Evolutionary conservation across 306 rosid genomes (phyloP).

Genomic region (Trifolium pratense): DNA sequence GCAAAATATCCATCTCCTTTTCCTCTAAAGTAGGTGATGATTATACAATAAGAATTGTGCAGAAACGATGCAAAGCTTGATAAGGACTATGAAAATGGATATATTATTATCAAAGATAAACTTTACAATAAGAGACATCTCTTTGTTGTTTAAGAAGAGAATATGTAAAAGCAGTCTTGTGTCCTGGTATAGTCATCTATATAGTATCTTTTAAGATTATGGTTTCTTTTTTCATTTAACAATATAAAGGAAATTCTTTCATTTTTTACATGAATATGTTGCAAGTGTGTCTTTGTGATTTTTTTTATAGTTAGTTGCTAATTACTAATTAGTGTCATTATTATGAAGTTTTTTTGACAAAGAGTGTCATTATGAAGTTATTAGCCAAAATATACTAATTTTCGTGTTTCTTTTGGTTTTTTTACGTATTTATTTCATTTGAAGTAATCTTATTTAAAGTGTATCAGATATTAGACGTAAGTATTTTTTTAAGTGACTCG

Average conservation of each 20-base stretch:
- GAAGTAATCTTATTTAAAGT: too few relatives aligned
- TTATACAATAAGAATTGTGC: constrained; percentile 34
- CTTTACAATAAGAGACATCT: constrained; percentile 59
- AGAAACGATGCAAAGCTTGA: constrained; percentile 58
- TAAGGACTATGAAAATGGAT: constrained; percentile 44
- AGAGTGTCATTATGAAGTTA: not conserved
- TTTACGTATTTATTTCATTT: too few relatives aligned
- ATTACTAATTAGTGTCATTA: too few relatives aligned
- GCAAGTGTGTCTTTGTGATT: constrained; percentile 8
- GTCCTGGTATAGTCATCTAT: not conserved
- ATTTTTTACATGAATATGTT: not conserved
- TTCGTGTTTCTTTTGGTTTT: too few relatives aligned
- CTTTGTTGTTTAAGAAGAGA: constrained; percentile 41
- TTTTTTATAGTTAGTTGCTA: constrained; percentile 8
- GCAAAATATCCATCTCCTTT: constrained; percentile 38
- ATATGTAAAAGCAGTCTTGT: constrained; percentile 16
- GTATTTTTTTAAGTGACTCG: too few relatives aligned
- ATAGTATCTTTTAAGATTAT: constrained; percentile 19
- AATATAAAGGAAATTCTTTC: constrained; percentile 42
- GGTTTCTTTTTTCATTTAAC: not conserved
- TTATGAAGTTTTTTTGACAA: too few relatives aligned
- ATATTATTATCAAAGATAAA: constrained; percentile 11
- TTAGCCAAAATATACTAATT: not conserved
- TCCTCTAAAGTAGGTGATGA: constrained; percentile 42
- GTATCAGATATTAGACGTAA: too few relatives aligned